These are phyloP conservation scores for Annulohypoxylon truncatum DNA, from an alignment of 2,329 filamentous ascomycete species.

Conservation along the genomic window DNA sequence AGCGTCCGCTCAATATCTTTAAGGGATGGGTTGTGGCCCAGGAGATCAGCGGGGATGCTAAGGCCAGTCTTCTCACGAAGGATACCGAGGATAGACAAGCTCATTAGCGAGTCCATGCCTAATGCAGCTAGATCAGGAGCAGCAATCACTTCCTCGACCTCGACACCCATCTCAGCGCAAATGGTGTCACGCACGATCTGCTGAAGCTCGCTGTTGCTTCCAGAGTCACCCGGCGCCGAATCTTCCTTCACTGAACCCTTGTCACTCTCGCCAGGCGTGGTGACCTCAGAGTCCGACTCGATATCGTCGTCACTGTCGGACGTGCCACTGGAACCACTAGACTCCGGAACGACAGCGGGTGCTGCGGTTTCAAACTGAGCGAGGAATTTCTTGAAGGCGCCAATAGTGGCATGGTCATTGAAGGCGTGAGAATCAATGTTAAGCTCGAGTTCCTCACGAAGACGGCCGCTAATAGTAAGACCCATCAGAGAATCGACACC, in stretches of 20 bases:
- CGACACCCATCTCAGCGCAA: conserved; percentile 78
- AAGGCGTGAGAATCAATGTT: conserved; percentile 65
- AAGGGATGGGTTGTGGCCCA: conserved; percentile 70
- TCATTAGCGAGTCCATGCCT: conserved; percentile 70
- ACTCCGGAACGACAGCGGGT: conserved; percentile 50
- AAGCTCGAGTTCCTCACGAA: conserved; percentile 68
- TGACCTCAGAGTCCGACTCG: conserved; percentile 63
- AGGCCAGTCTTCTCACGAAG: conserved; percentile 66
- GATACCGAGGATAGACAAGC: conserved; percentile 65
- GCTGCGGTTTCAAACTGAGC: conserved; percentile 51
- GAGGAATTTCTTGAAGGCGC: conserved; percentile 62
- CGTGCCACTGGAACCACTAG: conserved; percentile 50
- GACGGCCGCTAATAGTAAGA: conserved; percentile 66
- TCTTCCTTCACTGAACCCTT: conserved; percentile 61
- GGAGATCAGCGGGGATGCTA: conserved; percentile 68
- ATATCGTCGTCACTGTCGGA: conserved; percentile 59
- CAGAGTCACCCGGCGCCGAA: conserved; percentile 49
- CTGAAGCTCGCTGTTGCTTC: conserved; percentile 59
- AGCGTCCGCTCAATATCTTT: conserved; percentile 74
- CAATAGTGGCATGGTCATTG: conserved; percentile 65
- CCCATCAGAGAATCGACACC: conserved; percentile 73
- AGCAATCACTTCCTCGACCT: conserved; percentile 69
- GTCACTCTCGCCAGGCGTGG: conserved; percentile 65
- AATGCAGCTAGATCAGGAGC: conserved; percentile 66
- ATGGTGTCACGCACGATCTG: conserved; percentile 72